phyloP scores from a whole-genome alignment of 495 filamentous ascomycete genomes.

The Ramalina intermedia region DNA sequence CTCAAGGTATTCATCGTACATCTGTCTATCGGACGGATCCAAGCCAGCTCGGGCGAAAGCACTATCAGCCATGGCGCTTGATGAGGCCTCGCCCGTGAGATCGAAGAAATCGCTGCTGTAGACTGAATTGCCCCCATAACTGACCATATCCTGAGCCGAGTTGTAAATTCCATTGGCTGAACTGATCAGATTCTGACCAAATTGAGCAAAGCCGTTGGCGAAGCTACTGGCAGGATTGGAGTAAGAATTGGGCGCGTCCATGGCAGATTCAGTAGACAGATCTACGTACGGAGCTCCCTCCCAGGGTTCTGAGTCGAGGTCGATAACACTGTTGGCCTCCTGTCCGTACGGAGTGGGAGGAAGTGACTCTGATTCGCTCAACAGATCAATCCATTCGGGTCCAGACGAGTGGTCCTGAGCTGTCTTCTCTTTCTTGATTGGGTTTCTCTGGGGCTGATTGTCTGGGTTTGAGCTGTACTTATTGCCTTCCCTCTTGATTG shows the following conservation, averaged over 20 bases:
- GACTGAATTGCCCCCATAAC: conserved; percentile 3
- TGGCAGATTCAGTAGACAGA: neutral
- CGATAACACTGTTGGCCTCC: neutral
- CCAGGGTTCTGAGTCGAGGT: neutral
- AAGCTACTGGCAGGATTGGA: neutral
- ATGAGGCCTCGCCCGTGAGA: neutral
- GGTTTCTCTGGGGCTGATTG: too few species aligned
- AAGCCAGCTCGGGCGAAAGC: conserved; percentile 5
- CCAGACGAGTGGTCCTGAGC: too few species aligned
- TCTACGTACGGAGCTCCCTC: neutral
- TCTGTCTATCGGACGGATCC: conserved; percentile 9
- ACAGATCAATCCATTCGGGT: neutral
- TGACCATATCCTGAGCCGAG: conserved; percentile 7
- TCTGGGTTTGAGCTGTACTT: neutral
- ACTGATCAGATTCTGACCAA: conserved; percentile 5
- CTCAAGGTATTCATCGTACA: conserved; percentile 15
- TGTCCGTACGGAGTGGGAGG: neutral
- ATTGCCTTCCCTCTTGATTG: neutral
- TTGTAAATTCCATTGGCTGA: conserved; percentile 8
- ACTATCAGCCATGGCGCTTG: conserved; percentile 1
- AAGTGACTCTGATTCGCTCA: neutral
- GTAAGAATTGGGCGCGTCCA: neutral
- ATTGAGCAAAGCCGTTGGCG: neutral
- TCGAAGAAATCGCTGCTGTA: conserved; percentile 2
- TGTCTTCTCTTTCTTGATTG: neutral